These are phyloP conservation scores for Magnusiomyces tetraspermus DNA, from an alignment of 1,139 yeast genomes.

Conservation along the genomic window DNA sequence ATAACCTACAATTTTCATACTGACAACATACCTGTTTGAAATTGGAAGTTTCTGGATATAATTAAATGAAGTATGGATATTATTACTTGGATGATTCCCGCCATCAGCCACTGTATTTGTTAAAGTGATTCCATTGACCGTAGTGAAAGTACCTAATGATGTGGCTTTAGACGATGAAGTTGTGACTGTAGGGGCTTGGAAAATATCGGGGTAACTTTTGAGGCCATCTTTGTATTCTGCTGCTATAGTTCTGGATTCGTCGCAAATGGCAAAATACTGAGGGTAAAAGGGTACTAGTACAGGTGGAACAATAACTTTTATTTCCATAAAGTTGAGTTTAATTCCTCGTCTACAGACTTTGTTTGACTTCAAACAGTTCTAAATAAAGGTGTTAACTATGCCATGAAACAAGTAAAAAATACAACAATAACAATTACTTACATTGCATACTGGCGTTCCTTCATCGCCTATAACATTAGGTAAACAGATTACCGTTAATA, in stretches of 20 bases:
- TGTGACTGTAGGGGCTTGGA: background rate
- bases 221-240: constrained; percentile 16
- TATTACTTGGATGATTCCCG: background rate
- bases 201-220: constrained; percentile 9
- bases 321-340: constrained; percentile 16
- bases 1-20: too few relatives aligned
- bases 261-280: constrained; percentile 11
- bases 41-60: background rate
- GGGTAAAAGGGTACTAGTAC: constrained; percentile 8
- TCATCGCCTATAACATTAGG: constrained; percentile 10
- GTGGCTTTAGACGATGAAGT: background rate
- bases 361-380: constrained; percentile 16
- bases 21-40: background rate
- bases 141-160: background rate
- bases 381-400: background rate
- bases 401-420: background rate
- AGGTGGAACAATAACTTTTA: constrained; percentile 13
- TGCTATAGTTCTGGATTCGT: constrained; percentile 17
- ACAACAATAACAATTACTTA: background rate
- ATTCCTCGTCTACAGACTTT: constrained; percentile 15
- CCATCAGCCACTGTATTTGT: background rate
- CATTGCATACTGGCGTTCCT: constrained; percentile 12
- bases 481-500: background rate
- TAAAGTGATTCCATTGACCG: background rate
- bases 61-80: background rate